Percentiles rank a stretch among this genome's conserved stretches.
Evolutionary conservation across 257 asterid species (phyloP).

Genomic region (Scutellaria minor): DNA sequence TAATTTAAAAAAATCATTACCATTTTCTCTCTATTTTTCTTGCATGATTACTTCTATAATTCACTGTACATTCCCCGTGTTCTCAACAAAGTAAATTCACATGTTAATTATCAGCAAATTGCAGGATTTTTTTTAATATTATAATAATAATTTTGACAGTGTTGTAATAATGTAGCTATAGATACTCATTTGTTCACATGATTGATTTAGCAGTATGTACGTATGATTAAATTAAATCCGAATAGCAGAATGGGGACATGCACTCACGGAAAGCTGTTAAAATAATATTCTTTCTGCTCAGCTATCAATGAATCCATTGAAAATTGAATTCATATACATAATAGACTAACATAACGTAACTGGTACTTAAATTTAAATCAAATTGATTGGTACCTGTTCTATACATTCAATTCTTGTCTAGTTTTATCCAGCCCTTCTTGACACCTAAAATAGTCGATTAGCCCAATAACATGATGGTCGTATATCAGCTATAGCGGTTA

Average conservation of each 20-base stretch:
- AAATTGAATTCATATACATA: slow-evolving; percentile 31
- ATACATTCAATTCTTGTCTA: too few species aligned
- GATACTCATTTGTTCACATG: slow-evolving; percentile 30
- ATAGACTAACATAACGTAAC: background rate
- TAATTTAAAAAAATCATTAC: background rate
- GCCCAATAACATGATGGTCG: too few species aligned
- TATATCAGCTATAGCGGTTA: too few species aligned
- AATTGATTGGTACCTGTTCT: too few species aligned
- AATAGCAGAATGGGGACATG: slow-evolving; percentile 37
- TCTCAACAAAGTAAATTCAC: background rate
- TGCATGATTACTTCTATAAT: background rate
- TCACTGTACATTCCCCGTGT: background rate
- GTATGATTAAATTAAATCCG: background rate
- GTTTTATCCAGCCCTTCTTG: too few species aligned
- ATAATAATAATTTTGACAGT: background rate
- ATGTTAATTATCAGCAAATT: background rate
- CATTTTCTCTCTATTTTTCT: background rate
- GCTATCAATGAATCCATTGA: slow-evolving; percentile 39
- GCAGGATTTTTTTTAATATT: background rate
- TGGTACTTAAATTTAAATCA: too few species aligned
- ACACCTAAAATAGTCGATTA: too few species aligned
- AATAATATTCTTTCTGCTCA: slow-evolving; percentile 46
- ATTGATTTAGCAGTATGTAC: slow-evolving; percentile 27
- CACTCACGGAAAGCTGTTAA: slow-evolving; percentile 55
- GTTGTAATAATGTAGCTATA: background rate